Conservation (phyloP, 31 red algal species). For the Bonnemaisonia californica region DNA sequence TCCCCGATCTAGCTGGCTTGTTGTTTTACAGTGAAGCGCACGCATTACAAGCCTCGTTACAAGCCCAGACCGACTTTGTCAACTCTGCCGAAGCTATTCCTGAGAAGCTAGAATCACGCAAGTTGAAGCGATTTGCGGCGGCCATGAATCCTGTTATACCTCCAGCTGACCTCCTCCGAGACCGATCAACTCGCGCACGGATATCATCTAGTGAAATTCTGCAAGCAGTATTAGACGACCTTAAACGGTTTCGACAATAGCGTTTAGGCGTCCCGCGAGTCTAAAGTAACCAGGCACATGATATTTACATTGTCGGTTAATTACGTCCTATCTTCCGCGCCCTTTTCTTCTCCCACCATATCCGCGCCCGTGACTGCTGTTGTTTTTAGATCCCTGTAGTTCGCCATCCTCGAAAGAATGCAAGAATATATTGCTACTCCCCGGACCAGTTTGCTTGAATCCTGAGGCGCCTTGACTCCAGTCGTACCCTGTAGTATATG, state of each 20-base stretch:
- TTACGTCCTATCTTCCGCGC: slow-evolving; percentile 10
- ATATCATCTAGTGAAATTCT: slow-evolving; percentile 46
- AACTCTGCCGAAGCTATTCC: slow-evolving; percentile 34
- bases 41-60: slow-evolving; percentile 36
- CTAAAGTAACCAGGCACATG: not conserved
- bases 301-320: not conserved
- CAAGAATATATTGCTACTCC: slow-evolving; percentile 72
- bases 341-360: slow-evolving; percentile 22
- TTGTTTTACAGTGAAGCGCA: slow-evolving; percentile 76
- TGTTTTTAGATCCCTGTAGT: slow-evolving; percentile 27
- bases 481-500: slow-evolving; percentile 91
- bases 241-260: slow-evolving; percentile 37
- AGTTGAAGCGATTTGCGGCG: slow-evolving; percentile 28
- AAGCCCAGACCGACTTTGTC: slow-evolving; percentile 27
- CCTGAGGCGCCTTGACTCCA: slow-evolving; percentile 86
- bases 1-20: slow-evolving; percentile 49
- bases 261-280: too few species aligned
- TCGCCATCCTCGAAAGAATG: slow-evolving; percentile 83
- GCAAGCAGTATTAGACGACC: slow-evolving; percentile 53
- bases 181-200: slow-evolving; percentile 15
- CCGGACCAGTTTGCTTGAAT: slow-evolving; percentile 18
- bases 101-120: slow-evolving; percentile 23
- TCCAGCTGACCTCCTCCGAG: not conserved
- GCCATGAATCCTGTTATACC: slow-evolving; percentile 44
- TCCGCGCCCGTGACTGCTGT: slow-evolving; percentile 22